Evolutionary conservation across 2,329 filamentous ascomycete genomes (phyloP), one percentile per base, ranked within the genome.

Genomic region (Ilyonectria mors-panacis): DNA sequence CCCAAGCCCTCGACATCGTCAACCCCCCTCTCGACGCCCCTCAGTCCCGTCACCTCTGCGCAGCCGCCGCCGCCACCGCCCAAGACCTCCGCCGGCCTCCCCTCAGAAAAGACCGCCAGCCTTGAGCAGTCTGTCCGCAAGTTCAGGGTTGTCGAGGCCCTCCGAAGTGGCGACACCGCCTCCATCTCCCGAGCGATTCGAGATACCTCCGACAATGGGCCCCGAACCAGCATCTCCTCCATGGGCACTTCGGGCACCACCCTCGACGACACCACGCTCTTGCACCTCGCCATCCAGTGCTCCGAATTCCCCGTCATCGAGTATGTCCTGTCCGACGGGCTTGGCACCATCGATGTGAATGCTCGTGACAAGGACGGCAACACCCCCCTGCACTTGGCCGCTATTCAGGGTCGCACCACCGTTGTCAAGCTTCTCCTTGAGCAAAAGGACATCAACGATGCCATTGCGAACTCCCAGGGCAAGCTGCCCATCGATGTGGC

Each of bases 41-140:
- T 86, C 55, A 81, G 81, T 70, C 82, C 85, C 28, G 79, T 79
- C 77, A 84, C 23, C 84, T 83, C 59, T 69, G 76, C 65, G 47
- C 70, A 63, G 59, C 54, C 23, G 21, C 26, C 19, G 5, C 69
- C 33, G 47, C 67, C 15, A 28, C 66, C 76, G 66, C 81, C 75
- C 48, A 70, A 69, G 37, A 59, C 64, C 9, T 76, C 76, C 74
- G 64, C 78, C 74, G 67, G 79, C 66, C 77, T 74, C 59, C 67
- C 76, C 70, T 74, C 75, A 45, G 84, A 85, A 57, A 88, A 85
- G 76, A 81, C 80, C 28, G 81, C 78, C 39, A 91, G 89, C 26
- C 93, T 99, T 65, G 95, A 99, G 78, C 94, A 97, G 81, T 98
- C 95, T 0, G 94, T 99, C 59, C 91, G 93, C 78, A 95, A 97